Base-by-base conservation (phyloP, 139 green algal species). In the Chlorella sorokiniana region DNA sequence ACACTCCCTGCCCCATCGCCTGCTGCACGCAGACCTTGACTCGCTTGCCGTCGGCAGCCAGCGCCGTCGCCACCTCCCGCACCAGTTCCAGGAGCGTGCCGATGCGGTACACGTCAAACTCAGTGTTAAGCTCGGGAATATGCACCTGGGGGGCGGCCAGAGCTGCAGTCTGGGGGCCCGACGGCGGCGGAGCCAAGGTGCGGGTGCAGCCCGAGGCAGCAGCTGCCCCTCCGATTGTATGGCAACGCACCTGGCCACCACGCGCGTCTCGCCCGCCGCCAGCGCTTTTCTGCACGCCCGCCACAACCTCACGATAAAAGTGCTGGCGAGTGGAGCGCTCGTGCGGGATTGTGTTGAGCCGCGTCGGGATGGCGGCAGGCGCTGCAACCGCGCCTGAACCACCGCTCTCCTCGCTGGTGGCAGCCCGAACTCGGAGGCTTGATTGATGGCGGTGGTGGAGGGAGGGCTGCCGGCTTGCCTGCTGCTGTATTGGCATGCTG, bases 81-180 rank as follows among this genome's bases (percentile, higher is more conserved):
- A 93, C 90, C 76, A 94, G 69, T 84, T 97, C 94, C 44, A 97
- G 85, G 81, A 97, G 62, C 3, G 94, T 97, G 7, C 94, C 94
- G 14, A 94, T 86, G 4, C 94, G 84, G 78, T 94, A 97, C 27
- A 96, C 92, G 78, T 96, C 92, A 76, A 92, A 93, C 35, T 94
- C 84, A 16, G 84, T 81, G 82, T 94, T 94, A 0, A 89, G 68
- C 78, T 94, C 90, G 1, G 89, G 79, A 25, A 84, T 64, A 56
- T 79, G 40, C 52, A 79, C 52, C 78, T 83, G 68, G 38, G 14
- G n/a, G n/a, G n/a, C n/a, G n/a, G n/a, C n/a, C n/a, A n/a, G n/a
- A 29, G 48, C 35, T 63, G 23, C 35, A 29, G 18, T 11, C 51
- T 20, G 3, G 44, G 42, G 33, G 64, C 10, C 22, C 37, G 29